Conservation (phyloP, 768 basidiomycete species). For the Boletellus emodensis region DNA sequence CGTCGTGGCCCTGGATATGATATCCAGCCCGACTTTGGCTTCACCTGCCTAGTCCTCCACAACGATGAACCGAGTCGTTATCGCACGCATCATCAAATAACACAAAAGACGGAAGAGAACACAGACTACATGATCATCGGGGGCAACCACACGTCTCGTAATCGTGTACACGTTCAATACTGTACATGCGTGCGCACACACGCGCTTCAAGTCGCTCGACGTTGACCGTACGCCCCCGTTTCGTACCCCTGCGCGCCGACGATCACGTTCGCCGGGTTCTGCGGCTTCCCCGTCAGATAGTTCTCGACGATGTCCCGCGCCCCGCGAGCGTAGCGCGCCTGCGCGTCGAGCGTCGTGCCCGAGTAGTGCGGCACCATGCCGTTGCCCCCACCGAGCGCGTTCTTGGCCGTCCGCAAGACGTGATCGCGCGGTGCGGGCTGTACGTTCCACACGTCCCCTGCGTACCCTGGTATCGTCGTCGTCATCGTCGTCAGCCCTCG, state of each 20-base stretch:
- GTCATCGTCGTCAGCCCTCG: too few species aligned
- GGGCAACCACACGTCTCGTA: too few species aligned
- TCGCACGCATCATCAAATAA: too few species aligned
- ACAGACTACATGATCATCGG: too few species aligned
- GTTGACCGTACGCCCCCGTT: conserved; percentile 41
- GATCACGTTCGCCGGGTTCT: conserved; percentile 80
- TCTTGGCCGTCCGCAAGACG: conserved; percentile 78
- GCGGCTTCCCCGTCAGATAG: conserved; percentile 58
- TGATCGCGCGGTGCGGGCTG: conserved; percentile 86
- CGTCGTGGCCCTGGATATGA: too few species aligned
- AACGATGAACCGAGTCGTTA: too few species aligned
- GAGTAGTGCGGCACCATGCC: conserved; percentile 87
- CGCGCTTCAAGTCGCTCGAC: conserved; percentile 1
- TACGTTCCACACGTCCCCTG: conserved; percentile 75
- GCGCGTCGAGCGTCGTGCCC: conserved; percentile 85
- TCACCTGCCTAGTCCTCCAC: too few species aligned
- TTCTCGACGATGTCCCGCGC: conserved; percentile 66
- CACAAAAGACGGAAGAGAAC: too few species aligned
- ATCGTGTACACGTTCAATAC: too few species aligned
- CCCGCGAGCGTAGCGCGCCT: conserved; percentile 76
- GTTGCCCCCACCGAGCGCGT: conserved; percentile 78
- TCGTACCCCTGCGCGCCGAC: conserved; percentile 46
- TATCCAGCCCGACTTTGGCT: too few species aligned
- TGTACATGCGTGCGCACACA: too few species aligned
- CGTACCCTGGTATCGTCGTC: conserved; percentile 13